Evolutionary conservation across 2,329 filamentous ascomycete genomes (phyloP).

Genomic region (Botrytis sinoallii): DNA sequence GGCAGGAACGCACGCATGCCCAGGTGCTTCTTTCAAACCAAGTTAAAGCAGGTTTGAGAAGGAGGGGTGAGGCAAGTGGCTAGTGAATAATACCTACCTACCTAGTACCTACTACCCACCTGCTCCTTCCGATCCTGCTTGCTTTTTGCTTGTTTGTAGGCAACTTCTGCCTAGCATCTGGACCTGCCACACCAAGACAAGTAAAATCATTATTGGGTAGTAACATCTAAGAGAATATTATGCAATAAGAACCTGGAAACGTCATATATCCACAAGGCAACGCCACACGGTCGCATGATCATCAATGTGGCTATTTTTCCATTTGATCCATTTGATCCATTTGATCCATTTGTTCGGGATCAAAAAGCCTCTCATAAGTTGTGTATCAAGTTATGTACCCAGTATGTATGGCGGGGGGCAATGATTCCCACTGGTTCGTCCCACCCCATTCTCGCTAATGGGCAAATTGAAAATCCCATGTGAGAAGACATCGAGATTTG

Average conservation of each 20-base stretch:
- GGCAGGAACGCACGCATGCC: neutral
- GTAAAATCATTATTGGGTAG: neutral
- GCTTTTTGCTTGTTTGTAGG: neutral
- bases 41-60: neutral
- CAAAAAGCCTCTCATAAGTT: neutral
- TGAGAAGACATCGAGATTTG: neutral
- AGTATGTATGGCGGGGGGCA: neutral
- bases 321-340: neutral
- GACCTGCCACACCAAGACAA: neutral
- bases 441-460: neutral
- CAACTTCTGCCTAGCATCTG: neutral
- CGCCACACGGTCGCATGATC: conserved; percentile 6
- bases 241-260: neutral
- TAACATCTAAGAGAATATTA: neutral
- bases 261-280: neutral
- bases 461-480: conserved; percentile 5
- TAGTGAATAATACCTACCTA: neutral
- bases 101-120: too few species aligned
- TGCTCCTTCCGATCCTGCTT: neutral
- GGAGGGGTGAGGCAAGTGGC: neutral
- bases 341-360: neutral
- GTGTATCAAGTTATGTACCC: neutral
- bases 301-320: neutral
- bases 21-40: neutral
- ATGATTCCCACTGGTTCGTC: neutral